phyloP scores from a whole-genome alignment of 441 rosid species.

The Gossypium gossypioides region DNA sequence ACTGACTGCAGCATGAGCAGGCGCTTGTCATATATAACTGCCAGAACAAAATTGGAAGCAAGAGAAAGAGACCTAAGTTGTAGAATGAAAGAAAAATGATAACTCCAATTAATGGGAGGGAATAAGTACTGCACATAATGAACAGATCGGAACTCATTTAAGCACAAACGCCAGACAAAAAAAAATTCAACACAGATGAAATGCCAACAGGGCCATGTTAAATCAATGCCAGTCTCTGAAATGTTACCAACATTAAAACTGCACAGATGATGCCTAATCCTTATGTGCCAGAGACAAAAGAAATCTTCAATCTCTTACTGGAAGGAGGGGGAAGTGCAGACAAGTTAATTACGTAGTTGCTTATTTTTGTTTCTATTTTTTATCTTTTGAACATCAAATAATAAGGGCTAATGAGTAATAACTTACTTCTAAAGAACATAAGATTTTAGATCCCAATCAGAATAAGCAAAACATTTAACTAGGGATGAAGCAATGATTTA shows the following conservation, averaged over 20 bases:
- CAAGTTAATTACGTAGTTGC: background rate
- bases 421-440: background rate
- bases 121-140: background rate
- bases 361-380: background rate
- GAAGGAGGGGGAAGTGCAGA: background rate
- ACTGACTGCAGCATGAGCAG: constrained; percentile 57
- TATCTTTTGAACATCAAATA: background rate
- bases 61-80: background rate
- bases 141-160: background rate
- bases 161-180: background rate
- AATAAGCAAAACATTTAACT: background rate
- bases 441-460: background rate
- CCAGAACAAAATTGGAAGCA: constrained; percentile 7
- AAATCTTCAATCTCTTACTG: background rate
- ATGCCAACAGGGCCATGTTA: background rate
- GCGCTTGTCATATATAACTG: constrained; percentile 40
- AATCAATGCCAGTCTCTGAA: background rate
- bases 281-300: background rate
- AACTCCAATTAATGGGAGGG: background rate
- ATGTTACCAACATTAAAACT: background rate
- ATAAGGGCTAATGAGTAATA: background rate
- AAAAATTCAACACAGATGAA: background rate
- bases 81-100: background rate
- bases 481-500: constrained; percentile 12
- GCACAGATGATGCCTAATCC: background rate